These are phyloP conservation scores for Arachnomyces sp. DNA, from an alignment of 2,329 filamentous ascomycete genomes.

Conservation along the genomic window DNA sequence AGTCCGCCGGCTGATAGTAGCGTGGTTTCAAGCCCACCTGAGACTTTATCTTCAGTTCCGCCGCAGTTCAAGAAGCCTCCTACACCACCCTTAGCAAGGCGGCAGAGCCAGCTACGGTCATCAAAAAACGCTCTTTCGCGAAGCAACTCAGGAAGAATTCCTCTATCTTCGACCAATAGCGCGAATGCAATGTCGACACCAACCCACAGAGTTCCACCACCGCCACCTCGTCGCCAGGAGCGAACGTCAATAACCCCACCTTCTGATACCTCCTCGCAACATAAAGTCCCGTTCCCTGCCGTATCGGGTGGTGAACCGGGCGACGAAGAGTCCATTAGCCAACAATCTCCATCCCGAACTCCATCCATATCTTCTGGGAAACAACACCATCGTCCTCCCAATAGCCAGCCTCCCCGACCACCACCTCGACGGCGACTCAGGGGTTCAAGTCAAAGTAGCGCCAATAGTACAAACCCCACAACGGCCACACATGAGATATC, in stretches of 20 bases:
- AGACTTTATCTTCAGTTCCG: slow-evolving; percentile 3
- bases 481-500: slow-evolving; percentile 7
- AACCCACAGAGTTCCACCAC: slow-evolving; percentile 39
- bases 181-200: slow-evolving; percentile 28
- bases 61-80: slow-evolving; percentile 37
- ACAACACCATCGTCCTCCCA: slow-evolving; percentile 15
- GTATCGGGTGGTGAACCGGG: background rate
- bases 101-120: slow-evolving; percentile 39
- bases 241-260: slow-evolving; percentile 5
- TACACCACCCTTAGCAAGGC: slow-evolving; percentile 42
- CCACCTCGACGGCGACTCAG: slow-evolving; percentile 43
- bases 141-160: slow-evolving; percentile 24
- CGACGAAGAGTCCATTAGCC: background rate
- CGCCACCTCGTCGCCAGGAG: slow-evolving; percentile 42
- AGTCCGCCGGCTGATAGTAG: background rate
- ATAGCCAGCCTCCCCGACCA: slow-evolving; percentile 33
- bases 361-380: slow-evolving; percentile 20
- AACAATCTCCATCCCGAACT: slow-evolving; percentile 15
- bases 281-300: too few relatives aligned
- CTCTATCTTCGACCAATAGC: slow-evolving; percentile 38
- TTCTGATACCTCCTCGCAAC: slow-evolving; percentile 10
- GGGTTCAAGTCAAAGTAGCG: slow-evolving; percentile 34
- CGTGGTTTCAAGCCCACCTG: background rate
- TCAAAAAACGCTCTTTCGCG: slow-evolving; percentile 28
- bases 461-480: slow-evolving; percentile 16